Evolutionary conservation across 345 rosid species (phyloP).

Genomic region (Odontarrhena argentea): DNA sequence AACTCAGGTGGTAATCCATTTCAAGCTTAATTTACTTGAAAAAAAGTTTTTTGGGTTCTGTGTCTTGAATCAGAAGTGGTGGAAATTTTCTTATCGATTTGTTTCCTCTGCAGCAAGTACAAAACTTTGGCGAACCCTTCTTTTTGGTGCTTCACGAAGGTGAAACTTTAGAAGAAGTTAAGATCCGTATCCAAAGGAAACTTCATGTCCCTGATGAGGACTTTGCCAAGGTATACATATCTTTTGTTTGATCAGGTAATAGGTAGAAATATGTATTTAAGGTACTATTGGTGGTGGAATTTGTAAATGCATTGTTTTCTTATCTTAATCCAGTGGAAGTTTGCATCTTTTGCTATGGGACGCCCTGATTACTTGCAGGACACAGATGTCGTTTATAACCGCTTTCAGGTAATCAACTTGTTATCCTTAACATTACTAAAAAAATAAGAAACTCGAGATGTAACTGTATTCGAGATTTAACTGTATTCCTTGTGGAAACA

Average conservation of each 20-base stretch:
- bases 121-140: conserved; percentile 96
- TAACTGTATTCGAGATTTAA: conserved; percentile 4
- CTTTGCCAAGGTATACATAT: conserved; percentile 67
- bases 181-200: conserved; percentile 77
- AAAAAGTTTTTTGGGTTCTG: not conserved
- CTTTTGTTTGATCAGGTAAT: not conserved
- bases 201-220: conserved; percentile 89
- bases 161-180: conserved; percentile 81
- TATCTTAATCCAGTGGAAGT: conserved; percentile 73
- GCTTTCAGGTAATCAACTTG: conserved; percentile 68
- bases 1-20: conserved; percentile 61
- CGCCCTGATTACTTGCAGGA: conserved; percentile 90
- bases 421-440: not conserved
- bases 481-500: conserved; percentile 22
- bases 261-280: not conserved
- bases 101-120: conserved; percentile 67
- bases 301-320: not conserved
- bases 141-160: conserved; percentile 90
- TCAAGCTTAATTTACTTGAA: conserved; percentile 14
- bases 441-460: not conserved
- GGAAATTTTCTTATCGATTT: conserved; percentile 10
- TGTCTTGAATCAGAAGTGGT: not conserved
- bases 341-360: conserved; percentile 84
- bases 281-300: not conserved
- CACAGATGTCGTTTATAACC: conserved; percentile 66